These are phyloP conservation scores for Aureobasidium vineae DNA, from an alignment of 2,329 filamentous ascomycete genomes.

Conservation along the genomic window DNA sequence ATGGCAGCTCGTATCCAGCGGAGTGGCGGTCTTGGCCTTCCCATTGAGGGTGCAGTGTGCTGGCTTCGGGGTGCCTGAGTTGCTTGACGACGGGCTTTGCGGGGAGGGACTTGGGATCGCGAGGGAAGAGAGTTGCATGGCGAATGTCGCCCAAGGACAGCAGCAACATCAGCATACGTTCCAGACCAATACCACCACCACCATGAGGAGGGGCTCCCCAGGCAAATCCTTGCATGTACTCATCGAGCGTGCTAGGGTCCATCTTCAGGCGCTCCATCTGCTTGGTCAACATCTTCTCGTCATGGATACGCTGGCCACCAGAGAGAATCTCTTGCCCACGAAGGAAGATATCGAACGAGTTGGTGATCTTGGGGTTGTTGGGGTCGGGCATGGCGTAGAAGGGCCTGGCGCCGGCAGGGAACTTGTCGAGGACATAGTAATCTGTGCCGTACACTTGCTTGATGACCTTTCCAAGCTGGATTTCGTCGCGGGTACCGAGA, in stretches of 20 bases:
- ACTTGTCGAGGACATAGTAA: constrained; percentile 93
- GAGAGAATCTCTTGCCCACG: constrained; percentile 91
- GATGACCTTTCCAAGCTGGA: constrained; percentile 77
- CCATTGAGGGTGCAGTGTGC: constrained; percentile 71
- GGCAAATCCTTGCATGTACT: constrained; percentile 85
- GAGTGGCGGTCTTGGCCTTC: constrained; percentile 50
- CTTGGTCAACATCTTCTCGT: constrained; percentile 68
- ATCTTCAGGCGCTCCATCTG: constrained; percentile 76
- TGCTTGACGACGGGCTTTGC: constrained; percentile 59
- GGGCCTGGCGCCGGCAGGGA: constrained; percentile 76
- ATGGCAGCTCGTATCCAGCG: constrained; percentile 60
- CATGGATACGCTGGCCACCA: constrained; percentile 89
- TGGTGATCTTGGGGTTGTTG: constrained; percentile 69
- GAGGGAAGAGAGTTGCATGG: constrained; percentile 80
- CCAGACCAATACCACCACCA: constrained; percentile 84
- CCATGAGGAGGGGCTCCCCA: constrained; percentile 87
- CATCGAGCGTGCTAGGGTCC: constrained; percentile 77
- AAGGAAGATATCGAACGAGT: constrained; percentile 94
- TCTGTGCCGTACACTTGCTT: constrained; percentile 85
- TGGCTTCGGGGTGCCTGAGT: constrained; percentile 83
- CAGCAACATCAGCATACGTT: constrained; percentile 83
- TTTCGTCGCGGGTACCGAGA: constrained; percentile 80
- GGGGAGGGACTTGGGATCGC: constrained; percentile 84
- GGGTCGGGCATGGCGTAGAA: constrained; percentile 90
- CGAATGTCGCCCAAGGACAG: constrained; percentile 86